Evolutionary conservation across 2,329 filamentous ascomycete species (phyloP), one percentile per base, ranked within the genome.

Genomic region (Ceratocystis ficicola): DNA sequence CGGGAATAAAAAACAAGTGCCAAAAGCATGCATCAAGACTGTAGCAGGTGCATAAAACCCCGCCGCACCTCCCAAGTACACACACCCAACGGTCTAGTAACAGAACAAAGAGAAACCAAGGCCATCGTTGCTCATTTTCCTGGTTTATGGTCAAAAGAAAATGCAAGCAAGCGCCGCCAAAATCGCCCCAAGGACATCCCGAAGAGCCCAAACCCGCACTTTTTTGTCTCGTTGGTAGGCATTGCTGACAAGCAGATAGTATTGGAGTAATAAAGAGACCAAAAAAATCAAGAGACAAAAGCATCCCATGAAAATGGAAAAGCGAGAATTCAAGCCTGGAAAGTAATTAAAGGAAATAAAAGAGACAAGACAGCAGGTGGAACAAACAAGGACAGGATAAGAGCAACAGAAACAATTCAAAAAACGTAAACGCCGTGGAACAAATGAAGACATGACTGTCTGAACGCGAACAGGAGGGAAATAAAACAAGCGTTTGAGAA

Each of bases 401-500:
- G 20, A 50, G 22, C 22, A 52, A 52, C 20, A 25, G 5, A 28
- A 52, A 52, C 22, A 25, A 28, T 25, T 52, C 28, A 59, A 30
- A n/a, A n/a, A 17, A 59, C 32, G 28, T 36, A 59, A 59, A 59
- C 55, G 55, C 55, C 55, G 55, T 59, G 55, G 20, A 36, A 36
- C 22, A 30, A 36, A 30, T 59, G 55, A 59, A 25, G 32, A 59
- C 55, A 59, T 32, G 55, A 59, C 55, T 30, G 48, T 28, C 20
- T 52, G 48, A 52, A 52, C 48, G 48, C 20, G 20, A 28, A 36
- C 28, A 59, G 17, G 6, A 59, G 55, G 5, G 32, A n/a, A 59
- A 36, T 15, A 59, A 22, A 20, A 52, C 5, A 20, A 22, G n/a
- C 36, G 10, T 41, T 5, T 41, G 3, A 50, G n/a, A 10, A 57